These are phyloP conservation scores for Hibiscus syriacus DNA, from an alignment of 345 rosid genomes.

Conservation along the genomic window DNA sequence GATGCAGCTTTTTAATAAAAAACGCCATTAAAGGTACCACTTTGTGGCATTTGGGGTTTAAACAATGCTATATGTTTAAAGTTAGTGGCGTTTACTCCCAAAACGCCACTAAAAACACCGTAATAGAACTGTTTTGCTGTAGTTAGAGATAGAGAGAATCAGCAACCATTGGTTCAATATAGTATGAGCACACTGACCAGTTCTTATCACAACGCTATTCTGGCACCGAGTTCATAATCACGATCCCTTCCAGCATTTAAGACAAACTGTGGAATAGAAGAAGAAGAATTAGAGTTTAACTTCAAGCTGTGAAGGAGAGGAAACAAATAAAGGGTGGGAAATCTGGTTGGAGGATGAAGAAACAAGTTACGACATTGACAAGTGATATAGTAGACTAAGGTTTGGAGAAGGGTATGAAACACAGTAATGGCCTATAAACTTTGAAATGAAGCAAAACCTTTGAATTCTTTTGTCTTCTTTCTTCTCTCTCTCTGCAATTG, in stretches of 20 bases:
- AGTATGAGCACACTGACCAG: no score
- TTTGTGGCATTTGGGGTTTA: no score
- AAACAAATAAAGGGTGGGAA: neutral
- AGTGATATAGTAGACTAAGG: constrained; percentile 4
- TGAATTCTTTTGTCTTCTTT: constrained; percentile 15
- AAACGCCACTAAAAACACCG: no score
- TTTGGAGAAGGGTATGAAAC: constrained; percentile 10
- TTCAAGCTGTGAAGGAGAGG: neutral
- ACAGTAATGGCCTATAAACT: constrained; percentile 13
- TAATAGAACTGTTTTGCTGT: no score
- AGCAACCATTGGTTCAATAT: no score
- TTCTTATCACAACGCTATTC: neutral
- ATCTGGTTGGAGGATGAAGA: constrained; percentile 8
- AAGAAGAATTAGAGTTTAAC: neutral
- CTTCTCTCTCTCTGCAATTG: constrained; percentile 12
- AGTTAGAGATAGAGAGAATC: no score
- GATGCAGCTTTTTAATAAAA: no score
- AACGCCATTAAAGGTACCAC: no score
- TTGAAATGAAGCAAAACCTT: constrained; percentile 25
- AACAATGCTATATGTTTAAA: no score
- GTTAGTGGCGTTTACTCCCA: no score
- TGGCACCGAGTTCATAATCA: neutral
- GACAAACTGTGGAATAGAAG: neutral
- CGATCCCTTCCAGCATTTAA: neutral
- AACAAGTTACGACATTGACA: constrained; percentile 26